Conservation (phyloP, 306 rosid species). For the Quercus variabilis region DNA sequence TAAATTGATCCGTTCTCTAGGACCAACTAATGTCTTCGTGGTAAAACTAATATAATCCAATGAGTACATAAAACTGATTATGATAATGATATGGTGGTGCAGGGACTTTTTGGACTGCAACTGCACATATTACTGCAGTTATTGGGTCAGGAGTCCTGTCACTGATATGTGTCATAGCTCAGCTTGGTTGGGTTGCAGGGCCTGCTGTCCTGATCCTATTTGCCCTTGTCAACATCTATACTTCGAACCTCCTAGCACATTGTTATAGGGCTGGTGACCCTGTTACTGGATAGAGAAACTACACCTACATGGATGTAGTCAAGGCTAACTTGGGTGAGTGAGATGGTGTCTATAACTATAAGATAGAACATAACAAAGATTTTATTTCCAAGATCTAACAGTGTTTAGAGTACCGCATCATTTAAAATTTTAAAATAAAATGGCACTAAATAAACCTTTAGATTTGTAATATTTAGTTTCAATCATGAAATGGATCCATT, state of each 20-base stretch:
- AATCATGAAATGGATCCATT: too few species aligned
- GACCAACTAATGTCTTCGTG: not conserved
- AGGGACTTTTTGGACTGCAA: constrained; percentile 73
- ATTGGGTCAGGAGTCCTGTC: constrained; percentile 80
- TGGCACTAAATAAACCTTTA: too few species aligned
- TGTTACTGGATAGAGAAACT: constrained; percentile 54
- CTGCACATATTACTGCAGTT: constrained; percentile 73
- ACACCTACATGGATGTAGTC: constrained; percentile 77
- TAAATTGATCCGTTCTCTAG: too few species aligned
- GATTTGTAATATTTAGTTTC: too few species aligned
- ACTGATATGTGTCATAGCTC: constrained; percentile 73
- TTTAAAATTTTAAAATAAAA: too few species aligned
- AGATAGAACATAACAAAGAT: not conserved
- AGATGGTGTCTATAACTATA: not conserved
- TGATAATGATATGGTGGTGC: not conserved
- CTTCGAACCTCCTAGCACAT: constrained; percentile 53
- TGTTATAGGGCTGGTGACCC: constrained; percentile 59
- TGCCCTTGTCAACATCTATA: constrained; percentile 58
- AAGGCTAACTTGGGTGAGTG: constrained; percentile 62
- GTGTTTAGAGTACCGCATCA: too few species aligned
- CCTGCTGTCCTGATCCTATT: constrained; percentile 56
- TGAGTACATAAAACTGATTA: not conserved
- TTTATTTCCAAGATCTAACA: too few species aligned
- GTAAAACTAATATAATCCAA: not conserved
- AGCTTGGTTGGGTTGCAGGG: constrained; percentile 75